Conservation (phyloP, 2,329 filamentous ascomycete species). For the Huntiella abstrusa region DNA sequence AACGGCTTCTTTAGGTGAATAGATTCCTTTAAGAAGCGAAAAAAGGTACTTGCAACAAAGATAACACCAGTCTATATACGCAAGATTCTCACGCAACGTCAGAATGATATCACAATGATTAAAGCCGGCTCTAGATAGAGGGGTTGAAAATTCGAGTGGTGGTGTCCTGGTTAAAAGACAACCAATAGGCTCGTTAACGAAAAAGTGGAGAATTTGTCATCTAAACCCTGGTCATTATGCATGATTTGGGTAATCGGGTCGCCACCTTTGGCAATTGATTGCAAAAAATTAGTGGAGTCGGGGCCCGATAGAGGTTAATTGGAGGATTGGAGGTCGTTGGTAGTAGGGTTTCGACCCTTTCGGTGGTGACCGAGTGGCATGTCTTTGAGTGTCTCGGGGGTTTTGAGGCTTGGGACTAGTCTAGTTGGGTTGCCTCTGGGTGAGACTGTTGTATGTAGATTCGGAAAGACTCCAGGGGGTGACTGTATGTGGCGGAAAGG, state of each 20-base stretch:
- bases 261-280: too few species aligned
- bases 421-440: too few species aligned
- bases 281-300: too few species aligned
- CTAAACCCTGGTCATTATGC: not conserved
- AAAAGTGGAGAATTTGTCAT: too few species aligned
- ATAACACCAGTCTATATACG: not conserved
- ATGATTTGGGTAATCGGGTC: not conserved
- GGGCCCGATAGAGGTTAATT: not conserved
- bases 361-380: too few species aligned
- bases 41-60: not conserved
- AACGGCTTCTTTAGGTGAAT: not conserved
- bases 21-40: not conserved
- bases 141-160: slow-evolving; percentile 11
- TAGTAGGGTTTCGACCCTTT: too few species aligned
- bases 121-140: slow-evolving; percentile 2
- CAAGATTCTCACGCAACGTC: not conserved
- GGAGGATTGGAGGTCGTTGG: too few species aligned
- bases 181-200: not conserved
- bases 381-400: too few species aligned
- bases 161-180: slow-evolving; percentile 7
- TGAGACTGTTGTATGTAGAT: too few species aligned
- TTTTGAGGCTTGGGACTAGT: too few species aligned
- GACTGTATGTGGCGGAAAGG: too few species aligned
- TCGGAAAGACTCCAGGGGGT: too few species aligned
- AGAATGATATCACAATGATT: not conserved